Evolutionary conservation across 495 filamentous ascomycete genomes (phyloP).

Genomic region (Trichoderma orchidacearum): DNA sequence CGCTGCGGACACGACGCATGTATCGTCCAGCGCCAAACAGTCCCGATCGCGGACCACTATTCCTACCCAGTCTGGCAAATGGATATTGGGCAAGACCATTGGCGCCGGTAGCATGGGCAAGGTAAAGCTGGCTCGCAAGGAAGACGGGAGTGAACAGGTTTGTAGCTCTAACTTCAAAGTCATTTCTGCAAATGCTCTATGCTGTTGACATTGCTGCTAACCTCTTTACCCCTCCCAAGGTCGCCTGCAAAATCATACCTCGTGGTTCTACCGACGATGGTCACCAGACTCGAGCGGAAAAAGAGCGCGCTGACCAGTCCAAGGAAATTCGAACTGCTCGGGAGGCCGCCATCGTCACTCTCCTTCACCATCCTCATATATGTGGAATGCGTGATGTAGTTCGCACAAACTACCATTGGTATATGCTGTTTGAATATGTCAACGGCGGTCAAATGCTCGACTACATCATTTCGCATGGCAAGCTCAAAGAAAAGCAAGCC

Average conservation of each 20-base stretch:
- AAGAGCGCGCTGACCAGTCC: slow-evolving; percentile 82
- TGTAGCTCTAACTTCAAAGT: slow-evolving; percentile 9
- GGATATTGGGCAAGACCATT: slow-evolving; percentile 92
- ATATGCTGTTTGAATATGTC: slow-evolving; percentile 99
- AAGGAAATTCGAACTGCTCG: slow-evolving; percentile 93
- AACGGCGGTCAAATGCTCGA: slow-evolving; percentile 99
- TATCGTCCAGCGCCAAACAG: slow-evolving; percentile 28
- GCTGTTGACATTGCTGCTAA: slow-evolving; percentile 4
- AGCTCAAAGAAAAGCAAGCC: slow-evolving; percentile 96
- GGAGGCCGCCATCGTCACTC: slow-evolving; percentile 92
- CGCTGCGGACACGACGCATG: slow-evolving; percentile 24
- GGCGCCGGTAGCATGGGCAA: slow-evolving; percentile 97
- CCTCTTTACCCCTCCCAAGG: slow-evolving; percentile 31
- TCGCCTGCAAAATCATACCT: slow-evolving; percentile 97
- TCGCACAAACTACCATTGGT: slow-evolving; percentile 96
- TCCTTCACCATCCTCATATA: slow-evolving; percentile 91
- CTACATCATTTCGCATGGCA: slow-evolving; percentile 98
- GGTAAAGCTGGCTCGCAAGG: slow-evolving; percentile 74
- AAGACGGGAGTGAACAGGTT: slow-evolving; percentile 72
- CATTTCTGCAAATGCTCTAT: slow-evolving; percentile 5
- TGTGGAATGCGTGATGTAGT: slow-evolving; percentile 94
- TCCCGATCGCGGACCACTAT: slow-evolving; percentile 66
- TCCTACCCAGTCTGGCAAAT: slow-evolving; percentile 71
- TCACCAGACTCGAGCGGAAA: slow-evolving; percentile 58
- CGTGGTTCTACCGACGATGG: slow-evolving; percentile 67